These are phyloP conservation scores for Ramaria sp. DNA, from an alignment of 768 basidiomycete species.

Conservation along the genomic window DNA sequence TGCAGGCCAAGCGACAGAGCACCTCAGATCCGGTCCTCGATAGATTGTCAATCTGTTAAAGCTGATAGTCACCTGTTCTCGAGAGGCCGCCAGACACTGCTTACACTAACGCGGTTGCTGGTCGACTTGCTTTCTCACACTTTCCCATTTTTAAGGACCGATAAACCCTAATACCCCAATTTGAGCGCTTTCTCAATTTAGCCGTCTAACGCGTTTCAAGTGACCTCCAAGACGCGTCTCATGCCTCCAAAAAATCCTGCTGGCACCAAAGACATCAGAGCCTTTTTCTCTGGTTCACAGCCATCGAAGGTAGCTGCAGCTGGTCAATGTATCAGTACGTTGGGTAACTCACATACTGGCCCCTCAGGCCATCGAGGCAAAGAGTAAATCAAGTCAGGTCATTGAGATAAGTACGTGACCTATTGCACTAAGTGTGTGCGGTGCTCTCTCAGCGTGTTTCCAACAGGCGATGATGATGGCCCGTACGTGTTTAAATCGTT, in stretches of 20 bases:
- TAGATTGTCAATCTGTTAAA: too few species aligned
- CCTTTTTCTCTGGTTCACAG: slow-evolving; percentile 5
- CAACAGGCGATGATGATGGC: not conserved
- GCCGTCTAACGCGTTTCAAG: too few species aligned
- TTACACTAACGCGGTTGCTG: too few species aligned
- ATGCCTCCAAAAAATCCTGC: slow-evolving; percentile 5
- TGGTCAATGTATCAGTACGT: too few species aligned
- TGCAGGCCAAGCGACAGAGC: too few species aligned
- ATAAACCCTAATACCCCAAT: too few species aligned
- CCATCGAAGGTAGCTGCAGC: not conserved
- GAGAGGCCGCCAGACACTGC: too few species aligned
- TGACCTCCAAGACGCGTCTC: not conserved
- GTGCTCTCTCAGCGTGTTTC: not conserved
- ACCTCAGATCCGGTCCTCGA: too few species aligned
- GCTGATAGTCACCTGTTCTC: too few species aligned
- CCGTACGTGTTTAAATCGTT: not conserved
- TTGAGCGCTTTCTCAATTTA: too few species aligned
- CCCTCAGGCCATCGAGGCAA: not conserved
- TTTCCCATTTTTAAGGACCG: too few species aligned
- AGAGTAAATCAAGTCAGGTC: not conserved
- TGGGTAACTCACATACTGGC: not conserved
- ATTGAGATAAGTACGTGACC: slow-evolving; percentile 6
- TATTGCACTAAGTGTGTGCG: not conserved
- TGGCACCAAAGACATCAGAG: slow-evolving; percentile 1
- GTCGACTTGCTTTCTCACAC: too few species aligned